Evolutionary conservation across 352 stramenopile genomes (phyloP).

Genomic region (Phytophthora multivora): DNA sequence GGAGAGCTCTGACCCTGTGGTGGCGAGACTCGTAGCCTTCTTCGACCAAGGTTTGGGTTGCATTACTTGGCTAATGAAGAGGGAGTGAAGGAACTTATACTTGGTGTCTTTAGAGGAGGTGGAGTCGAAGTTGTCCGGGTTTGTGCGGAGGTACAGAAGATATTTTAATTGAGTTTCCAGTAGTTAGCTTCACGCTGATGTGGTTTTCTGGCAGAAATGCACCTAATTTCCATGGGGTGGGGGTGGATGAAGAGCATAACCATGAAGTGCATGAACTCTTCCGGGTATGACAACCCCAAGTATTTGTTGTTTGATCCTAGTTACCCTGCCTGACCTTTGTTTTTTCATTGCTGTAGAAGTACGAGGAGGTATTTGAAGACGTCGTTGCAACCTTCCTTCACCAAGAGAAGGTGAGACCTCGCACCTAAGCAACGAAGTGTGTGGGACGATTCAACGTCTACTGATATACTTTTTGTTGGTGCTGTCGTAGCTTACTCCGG

Average conservation of each 20-base stretch:
- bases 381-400: slow-evolving; percentile 48
- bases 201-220: slow-evolving; percentile 33
- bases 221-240: slow-evolving; percentile 38
- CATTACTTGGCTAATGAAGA: too few species aligned
- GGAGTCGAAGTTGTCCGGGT: slow-evolving; percentile 19
- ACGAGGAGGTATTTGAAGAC: slow-evolving; percentile 57
- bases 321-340: not conserved
- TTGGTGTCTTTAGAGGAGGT: slow-evolving; percentile 26
- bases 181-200: not conserved
- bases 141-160: slow-evolving; percentile 22
- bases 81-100: not conserved
- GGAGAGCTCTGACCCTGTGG: slow-evolving; percentile 47
- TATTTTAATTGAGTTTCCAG: not conserved
- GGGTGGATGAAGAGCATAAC: slow-evolving; percentile 39
- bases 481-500: slow-evolving; percentile 37
- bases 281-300: slow-evolving; percentile 17
- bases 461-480: slow-evolving; percentile 6
- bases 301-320: not conserved
- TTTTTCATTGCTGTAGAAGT: slow-evolving; percentile 32
- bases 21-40: slow-evolving; percentile 46
- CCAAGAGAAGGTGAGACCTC: slow-evolving; percentile 31
- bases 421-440: not conserved
- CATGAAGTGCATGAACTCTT: slow-evolving; percentile 55
- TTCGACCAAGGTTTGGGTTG: slow-evolving; percentile 37
- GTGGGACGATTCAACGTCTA: not conserved